A percentile compares a stretch with the other conserved stretches of the same genome.
phyloP scores from a whole-genome alignment of 345 rosid species.

The Eucalyptus coolabah region DNA sequence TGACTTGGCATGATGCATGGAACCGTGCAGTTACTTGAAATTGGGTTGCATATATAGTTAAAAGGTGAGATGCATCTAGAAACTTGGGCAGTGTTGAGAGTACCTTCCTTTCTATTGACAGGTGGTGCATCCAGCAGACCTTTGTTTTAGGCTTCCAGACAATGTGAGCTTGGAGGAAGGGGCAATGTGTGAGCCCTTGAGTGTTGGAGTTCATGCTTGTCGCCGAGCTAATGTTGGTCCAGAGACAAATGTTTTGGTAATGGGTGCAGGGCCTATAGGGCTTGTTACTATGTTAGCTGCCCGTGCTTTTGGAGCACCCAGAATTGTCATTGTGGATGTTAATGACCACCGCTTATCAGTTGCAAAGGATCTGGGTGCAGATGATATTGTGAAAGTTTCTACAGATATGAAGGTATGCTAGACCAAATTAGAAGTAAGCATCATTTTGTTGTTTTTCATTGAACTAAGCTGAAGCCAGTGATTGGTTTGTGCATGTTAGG shows the following conservation, averaged over 20 bases:
- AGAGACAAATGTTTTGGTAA: conserved; percentile 56
- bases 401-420: conserved; percentile 43
- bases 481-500: background rate
- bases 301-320: conserved; percentile 85
- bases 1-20: background rate
- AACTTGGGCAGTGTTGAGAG: background rate
- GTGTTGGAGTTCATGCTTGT: conserved; percentile 94
- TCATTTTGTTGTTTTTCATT: background rate
- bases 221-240: conserved; percentile 75
- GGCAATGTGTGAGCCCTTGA: conserved; percentile 95
- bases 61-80: background rate
- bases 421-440: background rate
- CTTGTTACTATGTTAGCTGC: conserved; percentile 84
- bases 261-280: conserved; percentile 97
- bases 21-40: background rate
- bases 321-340: conserved; percentile 68
- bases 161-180: conserved; percentile 94
- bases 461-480: background rate
- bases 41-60: background rate
- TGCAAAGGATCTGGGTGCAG: conserved; percentile 73
- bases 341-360: conserved; percentile 65
- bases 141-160: conserved; percentile 87
- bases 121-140: conserved; percentile 92
- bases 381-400: conserved; percentile 55
- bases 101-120: background rate